Conservation (phyloP, 2,329 filamentous ascomycete genomes). For the Thelonectria rubi region DNA sequence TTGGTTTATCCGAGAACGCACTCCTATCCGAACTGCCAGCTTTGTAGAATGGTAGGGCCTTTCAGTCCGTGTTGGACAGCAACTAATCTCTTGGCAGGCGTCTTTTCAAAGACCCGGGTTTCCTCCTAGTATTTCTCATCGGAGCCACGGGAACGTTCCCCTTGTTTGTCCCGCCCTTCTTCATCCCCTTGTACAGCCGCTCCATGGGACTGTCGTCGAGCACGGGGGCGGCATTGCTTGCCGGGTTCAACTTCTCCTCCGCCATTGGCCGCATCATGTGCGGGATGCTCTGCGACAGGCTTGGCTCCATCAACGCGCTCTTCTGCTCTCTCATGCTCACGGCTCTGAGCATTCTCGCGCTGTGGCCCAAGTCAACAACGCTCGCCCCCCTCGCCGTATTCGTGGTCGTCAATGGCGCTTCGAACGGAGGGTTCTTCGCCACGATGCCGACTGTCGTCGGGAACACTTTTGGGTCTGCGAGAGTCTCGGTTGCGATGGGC, state of each 20-base stretch:
- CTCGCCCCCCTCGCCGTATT: conserved; percentile 65
- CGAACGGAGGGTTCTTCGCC: conserved; percentile 71
- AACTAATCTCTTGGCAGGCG: conserved; percentile 46
- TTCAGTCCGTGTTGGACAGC: neutral
- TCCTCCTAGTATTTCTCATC: conserved; percentile 61
- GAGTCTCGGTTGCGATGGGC: conserved; percentile 65
- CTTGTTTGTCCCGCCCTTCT: conserved; percentile 69
- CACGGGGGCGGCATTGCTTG: conserved; percentile 65
- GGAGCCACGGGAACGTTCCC: conserved; percentile 67
- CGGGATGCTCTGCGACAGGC: conserved; percentile 61
- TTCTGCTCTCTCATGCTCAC: conserved; percentile 60
- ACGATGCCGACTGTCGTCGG: conserved; percentile 71
- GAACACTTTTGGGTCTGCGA: conserved; percentile 64
- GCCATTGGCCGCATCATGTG: conserved; percentile 65
- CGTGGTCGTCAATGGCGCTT: conserved; percentile 66
- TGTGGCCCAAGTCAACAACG: conserved; percentile 68
- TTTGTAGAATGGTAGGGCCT: conserved; percentile 60
- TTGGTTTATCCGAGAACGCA: conserved; percentile 60
- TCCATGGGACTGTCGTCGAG: conserved; percentile 63
- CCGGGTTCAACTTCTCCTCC: conserved; percentile 69
- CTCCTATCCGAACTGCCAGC: conserved; percentile 12
- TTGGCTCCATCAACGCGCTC: conserved; percentile 66
- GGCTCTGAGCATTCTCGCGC: conserved; percentile 65
- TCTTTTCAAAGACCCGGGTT: conserved; percentile 62
- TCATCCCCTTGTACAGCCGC: conserved; percentile 64